Conservation (phyloP, 768 basidiomycete species). For the Auricularia heimuer region DNA sequence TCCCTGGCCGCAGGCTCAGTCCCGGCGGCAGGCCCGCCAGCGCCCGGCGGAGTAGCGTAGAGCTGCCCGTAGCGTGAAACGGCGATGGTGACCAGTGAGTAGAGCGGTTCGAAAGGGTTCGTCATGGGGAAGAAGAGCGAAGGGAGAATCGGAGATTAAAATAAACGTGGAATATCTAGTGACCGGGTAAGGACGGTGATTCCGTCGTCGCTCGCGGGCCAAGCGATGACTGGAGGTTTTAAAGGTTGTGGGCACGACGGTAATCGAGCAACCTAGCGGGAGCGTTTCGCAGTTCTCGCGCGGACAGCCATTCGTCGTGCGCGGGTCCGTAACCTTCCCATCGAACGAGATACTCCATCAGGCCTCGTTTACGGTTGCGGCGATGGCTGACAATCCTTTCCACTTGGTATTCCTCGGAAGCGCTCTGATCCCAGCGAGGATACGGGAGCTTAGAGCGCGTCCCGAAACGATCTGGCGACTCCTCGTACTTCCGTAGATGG, state of each 20-base stretch:
- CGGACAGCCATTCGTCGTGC: conserved; percentile 18
- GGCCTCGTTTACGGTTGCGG: conserved; percentile 4
- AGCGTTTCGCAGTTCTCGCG: conserved; percentile 15
- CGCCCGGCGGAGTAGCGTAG: too few species aligned
- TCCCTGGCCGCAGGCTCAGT: too few species aligned
- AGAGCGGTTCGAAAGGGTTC: too few species aligned
- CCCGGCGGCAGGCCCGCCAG: too few species aligned
- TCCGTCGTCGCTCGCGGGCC: not conserved
- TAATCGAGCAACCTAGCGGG: conserved; percentile 6
- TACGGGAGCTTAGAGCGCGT: conserved; percentile 14
- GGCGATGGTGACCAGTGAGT: too few species aligned
- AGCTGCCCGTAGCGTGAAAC: too few species aligned
- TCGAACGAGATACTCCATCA: conserved; percentile 10
- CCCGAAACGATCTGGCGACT: conserved; percentile 12
- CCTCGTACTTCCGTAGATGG: conserved; percentile 15
- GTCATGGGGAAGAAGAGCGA: too few species aligned
- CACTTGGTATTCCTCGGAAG: not conserved
- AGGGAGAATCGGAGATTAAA: too few species aligned
- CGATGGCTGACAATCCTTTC: not conserved
- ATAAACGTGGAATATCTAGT: too few species aligned
- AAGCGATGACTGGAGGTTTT: not conserved
- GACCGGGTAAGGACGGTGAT: too few species aligned
- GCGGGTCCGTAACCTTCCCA: conserved; percentile 17
- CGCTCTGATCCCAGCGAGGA: not conserved
- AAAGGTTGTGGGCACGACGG: not conserved